Base-by-base conservation (phyloP, 1,139 yeast species). In the Blastobotrys capitulatus region DNA sequence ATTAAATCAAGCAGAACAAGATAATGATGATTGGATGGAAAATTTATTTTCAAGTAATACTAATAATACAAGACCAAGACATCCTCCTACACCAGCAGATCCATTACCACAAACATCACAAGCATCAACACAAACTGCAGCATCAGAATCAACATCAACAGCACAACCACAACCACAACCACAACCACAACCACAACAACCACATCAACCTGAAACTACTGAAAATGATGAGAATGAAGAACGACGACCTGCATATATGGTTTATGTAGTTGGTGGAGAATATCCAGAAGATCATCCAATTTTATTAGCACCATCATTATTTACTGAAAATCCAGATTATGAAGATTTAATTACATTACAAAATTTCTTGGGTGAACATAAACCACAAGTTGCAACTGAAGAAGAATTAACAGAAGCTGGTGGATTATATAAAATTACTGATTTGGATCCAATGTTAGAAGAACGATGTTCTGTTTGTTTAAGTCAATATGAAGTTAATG, bases 381-480 rank as follows among this genome's bases (percentile, higher is more conserved):
- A 72, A 52, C 72, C 75, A 2, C 75, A 71, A 12, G 72, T 71
- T 1, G 76, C 77, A 3, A 61, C 72, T 0, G 57, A 58, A 40
- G 69, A 68, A 27, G 78, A 75, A 34, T 58, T 77, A 25, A 66
- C 61, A 16, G 53, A 60, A 10, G 59, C 76, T 5, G 78, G 77
- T 6, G 74, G 75, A 1, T 44, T 63, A n/a, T 49, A 53, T 20
- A 50, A 48, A 7, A 57, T 67, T 22, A 58, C 55, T 15, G 48
- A 52, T 38, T 39, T 45, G 19, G 55, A 52, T 9, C 51, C 52
- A 7, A 42, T 41, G 7, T 44, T 54, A 7, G 57, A 52, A 10
- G 63, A 59, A 41, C 58, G 71, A 29, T 79, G 84, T 59, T 73
- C 76, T 1, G 76, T 79, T 9, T 79, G 84, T 57, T 62, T 79